A percentile compares a stretch with the other conserved stretches of the same genome.
These are phyloP conservation scores for Tolypocladium capitatum DNA, from an alignment of 2,329 filamentous ascomycete genomes.

Conservation along the genomic window DNA sequence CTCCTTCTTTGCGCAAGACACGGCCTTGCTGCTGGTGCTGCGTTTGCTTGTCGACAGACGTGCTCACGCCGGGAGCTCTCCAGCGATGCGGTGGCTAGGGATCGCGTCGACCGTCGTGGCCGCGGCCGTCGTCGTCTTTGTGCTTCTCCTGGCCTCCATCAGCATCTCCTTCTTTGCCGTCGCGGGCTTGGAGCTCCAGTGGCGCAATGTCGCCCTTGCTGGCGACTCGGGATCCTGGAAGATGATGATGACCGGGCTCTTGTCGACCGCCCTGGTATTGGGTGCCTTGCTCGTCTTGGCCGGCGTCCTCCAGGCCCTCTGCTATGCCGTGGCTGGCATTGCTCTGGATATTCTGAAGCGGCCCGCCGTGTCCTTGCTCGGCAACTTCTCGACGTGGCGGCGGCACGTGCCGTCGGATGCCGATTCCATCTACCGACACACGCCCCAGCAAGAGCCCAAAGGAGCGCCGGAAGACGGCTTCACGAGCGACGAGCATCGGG, in stretches of 20 bases:
- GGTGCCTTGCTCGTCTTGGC: constrained; percentile 5
- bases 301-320: constrained; percentile 10
- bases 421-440: constrained; percentile 3
- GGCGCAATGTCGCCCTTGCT: constrained; percentile 14
- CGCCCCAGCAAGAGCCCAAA: constrained; percentile 6
- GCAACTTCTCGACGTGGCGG: constrained; percentile 5
- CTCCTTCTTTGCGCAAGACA: constrained; percentile 22
- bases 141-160: constrained; percentile 8
- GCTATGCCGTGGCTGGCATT: constrained; percentile 8
- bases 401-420: background rate
- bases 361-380: constrained; percentile 5
- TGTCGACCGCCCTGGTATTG: constrained; percentile 7
- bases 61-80: too few relatives aligned
- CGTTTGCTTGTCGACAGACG: constrained; percentile 16
- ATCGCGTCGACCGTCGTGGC: constrained; percentile 5
- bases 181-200: constrained; percentile 15
- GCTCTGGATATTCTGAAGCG: constrained; percentile 9
- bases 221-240: constrained; percentile 11
- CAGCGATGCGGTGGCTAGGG: constrained; percentile 9
- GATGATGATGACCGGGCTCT: constrained; percentile 13
- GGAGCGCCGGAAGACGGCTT: too few relatives aligned
- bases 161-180: constrained; percentile 19
- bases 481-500: constrained; percentile 3
- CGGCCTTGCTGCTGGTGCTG: constrained; percentile 16
- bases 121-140: constrained; percentile 10